A percentile compares a stretch with the other conserved stretches of the same genome.
Conservation (phyloP, 2,329 filamentous ascomycete species). For the Acrocalymma vagum region DNA sequence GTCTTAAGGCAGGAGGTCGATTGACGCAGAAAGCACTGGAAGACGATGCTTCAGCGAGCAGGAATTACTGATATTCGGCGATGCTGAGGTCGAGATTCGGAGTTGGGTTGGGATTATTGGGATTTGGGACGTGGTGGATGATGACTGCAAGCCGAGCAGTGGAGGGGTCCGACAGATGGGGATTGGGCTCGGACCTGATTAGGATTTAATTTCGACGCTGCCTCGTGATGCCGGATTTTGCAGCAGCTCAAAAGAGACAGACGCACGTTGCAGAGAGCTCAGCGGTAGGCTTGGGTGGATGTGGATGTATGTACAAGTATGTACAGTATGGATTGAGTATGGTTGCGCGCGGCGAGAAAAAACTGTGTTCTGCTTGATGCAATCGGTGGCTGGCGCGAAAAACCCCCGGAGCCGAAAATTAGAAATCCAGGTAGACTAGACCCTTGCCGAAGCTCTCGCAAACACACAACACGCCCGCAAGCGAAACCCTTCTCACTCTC, state of each 20-base stretch:
- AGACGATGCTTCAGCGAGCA: conserved; percentile 18
- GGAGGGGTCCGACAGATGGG: conserved; percentile 12
- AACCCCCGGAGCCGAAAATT: no score
- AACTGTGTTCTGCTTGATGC: no score
- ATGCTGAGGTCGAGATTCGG: conserved; percentile 31
- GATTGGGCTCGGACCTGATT: conserved; percentile 2
- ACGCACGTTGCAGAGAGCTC: no score
- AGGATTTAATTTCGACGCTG: conserved; percentile 16
- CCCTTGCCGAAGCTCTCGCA: no score
- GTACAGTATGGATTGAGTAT: no score
- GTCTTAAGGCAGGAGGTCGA: conserved; percentile 16
- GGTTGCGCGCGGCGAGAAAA: no score
- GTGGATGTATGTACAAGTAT: no score
- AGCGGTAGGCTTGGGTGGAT: no score
- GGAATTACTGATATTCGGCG: conserved; percentile 22
- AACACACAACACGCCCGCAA: no score
- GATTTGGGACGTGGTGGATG: conserved; percentile 11
- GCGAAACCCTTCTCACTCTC: no score
- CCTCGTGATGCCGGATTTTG: conserved; percentile 9
- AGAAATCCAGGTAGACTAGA: no score
- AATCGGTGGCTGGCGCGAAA: no score
- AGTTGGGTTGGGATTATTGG: conserved; percentile 21
- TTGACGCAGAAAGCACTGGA: conserved; percentile 25
- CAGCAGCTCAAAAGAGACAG: conserved; percentile 5
- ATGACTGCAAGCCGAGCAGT: conserved; percentile 12